A percentile compares a stretch with the other conserved stretches of the same genome.
phyloP scores from a whole-genome alignment of 2,329 filamentous ascomycete genomes.

The Cercospora canescens region DNA sequence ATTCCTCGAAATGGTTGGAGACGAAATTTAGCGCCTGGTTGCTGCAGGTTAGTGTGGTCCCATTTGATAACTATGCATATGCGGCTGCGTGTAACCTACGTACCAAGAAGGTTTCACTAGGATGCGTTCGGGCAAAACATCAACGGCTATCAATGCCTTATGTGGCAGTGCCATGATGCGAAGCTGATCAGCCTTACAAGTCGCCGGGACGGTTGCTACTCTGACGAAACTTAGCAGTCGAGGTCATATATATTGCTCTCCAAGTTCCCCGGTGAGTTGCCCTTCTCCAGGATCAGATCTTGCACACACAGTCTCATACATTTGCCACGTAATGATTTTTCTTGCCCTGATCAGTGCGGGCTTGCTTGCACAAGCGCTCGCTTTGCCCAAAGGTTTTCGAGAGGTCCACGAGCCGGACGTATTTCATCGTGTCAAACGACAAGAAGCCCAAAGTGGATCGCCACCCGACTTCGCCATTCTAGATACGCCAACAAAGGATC shows the following conservation, averaged over 20 bases:
- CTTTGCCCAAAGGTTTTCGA: constrained; percentile 2
- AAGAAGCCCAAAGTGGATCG: constrained; percentile 7
- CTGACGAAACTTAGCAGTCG: neutral
- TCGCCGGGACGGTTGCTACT: neutral
- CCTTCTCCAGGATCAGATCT: neutral
- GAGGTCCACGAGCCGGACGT: constrained; percentile 2
- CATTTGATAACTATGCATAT: neutral
- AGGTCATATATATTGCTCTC: neutral
- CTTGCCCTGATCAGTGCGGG: neutral
- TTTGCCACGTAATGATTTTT: neutral
- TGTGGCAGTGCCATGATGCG: neutral
- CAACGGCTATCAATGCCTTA: neutral
- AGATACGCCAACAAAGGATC: constrained; percentile 9
- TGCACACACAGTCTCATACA: neutral
- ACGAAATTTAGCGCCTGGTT: neutral
- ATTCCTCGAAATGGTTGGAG: neutral
- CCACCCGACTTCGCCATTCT: constrained; percentile 24
- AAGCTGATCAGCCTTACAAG: neutral
- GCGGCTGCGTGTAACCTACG: neutral
- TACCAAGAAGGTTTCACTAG: neutral
- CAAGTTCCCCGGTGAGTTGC: neutral
- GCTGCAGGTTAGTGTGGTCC: neutral
- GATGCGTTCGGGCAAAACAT: neutral
- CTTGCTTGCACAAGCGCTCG: constrained; percentile 1
- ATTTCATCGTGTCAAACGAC: constrained; percentile 9